phyloP scores from a whole-genome alignment of 2,329 filamentous ascomycete species.

The Aspergillus tubingensis region DNA sequence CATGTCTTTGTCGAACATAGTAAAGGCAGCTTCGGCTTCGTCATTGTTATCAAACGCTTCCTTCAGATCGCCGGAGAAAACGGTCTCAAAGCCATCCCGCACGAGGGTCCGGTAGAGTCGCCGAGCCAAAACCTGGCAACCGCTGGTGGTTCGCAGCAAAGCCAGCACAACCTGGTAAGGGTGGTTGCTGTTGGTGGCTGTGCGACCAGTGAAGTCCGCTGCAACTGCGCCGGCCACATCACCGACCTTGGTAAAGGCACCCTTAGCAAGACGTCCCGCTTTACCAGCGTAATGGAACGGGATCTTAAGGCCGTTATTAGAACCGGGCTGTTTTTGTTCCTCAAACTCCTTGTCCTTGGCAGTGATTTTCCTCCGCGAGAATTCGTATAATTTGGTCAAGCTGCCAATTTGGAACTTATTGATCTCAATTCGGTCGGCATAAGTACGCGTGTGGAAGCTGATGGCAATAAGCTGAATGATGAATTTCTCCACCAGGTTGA shows the following conservation, averaged over 20 bases:
- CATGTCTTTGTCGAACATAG: conserved; percentile 93
- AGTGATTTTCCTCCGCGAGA: conserved; percentile 64
- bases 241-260: conserved; percentile 76
- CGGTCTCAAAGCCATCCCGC: conserved; percentile 71
- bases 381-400: conserved; percentile 65
- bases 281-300: conserved; percentile 71
- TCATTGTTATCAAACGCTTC: conserved; percentile 78
- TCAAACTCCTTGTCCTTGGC: conserved; percentile 78
- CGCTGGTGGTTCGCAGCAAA: conserved; percentile 69
- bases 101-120: conserved; percentile 86
- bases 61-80: conserved; percentile 75
- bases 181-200: conserved; percentile 68
- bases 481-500: conserved; percentile 91
- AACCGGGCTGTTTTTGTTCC: conserved; percentile 53
- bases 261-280: conserved; percentile 71
- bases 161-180: conserved; percentile 82
- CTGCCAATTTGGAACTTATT: conserved; percentile 86
- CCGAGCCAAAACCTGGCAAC: conserved; percentile 81
- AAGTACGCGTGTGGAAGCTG: conserved; percentile 87
- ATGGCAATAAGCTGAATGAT: conserved; percentile 93
- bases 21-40: conserved; percentile 84
- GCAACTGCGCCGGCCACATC: conserved; percentile 83
- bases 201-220: conserved; percentile 84
- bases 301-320: conserved; percentile 65
- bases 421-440: conserved; percentile 84